Evolutionary conservation across 768 basidiomycete species (phyloP), one percentile per base, ranked within the genome.

Genomic region (Tulasnella sp.): DNA sequence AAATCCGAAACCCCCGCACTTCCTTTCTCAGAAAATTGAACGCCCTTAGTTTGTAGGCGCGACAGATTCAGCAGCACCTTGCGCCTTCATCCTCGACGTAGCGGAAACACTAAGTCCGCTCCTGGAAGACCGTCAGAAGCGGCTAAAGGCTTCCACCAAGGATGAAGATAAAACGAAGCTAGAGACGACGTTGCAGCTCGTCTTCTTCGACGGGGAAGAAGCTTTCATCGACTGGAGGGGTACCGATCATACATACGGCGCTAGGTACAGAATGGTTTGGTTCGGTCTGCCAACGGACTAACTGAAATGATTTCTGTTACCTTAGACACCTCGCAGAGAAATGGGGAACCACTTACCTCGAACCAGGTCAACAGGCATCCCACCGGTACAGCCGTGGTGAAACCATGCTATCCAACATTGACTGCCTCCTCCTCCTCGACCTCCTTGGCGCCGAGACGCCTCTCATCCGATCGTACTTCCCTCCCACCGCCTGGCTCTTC

Each of bases 151-250:
- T 12, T 85, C 85, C 2, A 90, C 85, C 0, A 81, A 85, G 19
- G 89, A 89, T 74, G 89, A 90, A 15, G 93, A 82, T 36, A 64
- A 64, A 11, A 82, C 93, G 58, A 92, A 94, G n/a, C 80, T 80
- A 73, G 84, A 93, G 76, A 94, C 92, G 25, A 97, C 96, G 3
- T 83, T 99, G 11, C 95, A 97, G 81, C 85, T 99, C 11, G 86
- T 99, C 12, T 97, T 99, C 82, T 97, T 99, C 77, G 97, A 99
- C 80, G 97, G 97, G 2, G 97, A 99, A 83, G 97, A 99, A 83
- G 97, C 97, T 0, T 98, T 97, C 83, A 86, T 89, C 68, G 85
- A 88, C 36, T 99, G 97, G 97, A 94, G 94, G 2, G 87, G 86
- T 38, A 89, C 88, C 2, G 97, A 99, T 83, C 96, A 94, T 0